Percentiles rank a stretch among this genome's conserved stretches.
Conservation (phyloP, 2,329 filamentous ascomycete genomes). For the Malbranchea cinnamomea region DNA sequence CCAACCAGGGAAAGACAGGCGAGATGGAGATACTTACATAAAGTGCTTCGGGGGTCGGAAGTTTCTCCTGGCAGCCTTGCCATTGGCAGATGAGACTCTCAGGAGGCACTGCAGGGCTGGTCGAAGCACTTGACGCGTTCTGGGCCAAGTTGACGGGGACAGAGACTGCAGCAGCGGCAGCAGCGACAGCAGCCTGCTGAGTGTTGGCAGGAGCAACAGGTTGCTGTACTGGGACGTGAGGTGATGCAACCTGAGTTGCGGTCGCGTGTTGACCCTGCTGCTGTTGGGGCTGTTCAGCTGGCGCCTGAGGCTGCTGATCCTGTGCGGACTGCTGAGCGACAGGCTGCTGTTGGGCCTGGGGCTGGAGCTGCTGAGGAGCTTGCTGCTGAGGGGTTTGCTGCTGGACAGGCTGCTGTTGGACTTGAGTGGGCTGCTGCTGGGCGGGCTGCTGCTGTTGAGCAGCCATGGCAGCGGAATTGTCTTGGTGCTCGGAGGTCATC, state of each 20-base stretch:
- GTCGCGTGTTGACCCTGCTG: constrained; percentile 13
- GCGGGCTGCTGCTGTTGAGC: constrained; percentile 8
- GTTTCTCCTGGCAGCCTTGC: constrained; percentile 47
- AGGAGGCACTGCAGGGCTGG: constrained; percentile 13
- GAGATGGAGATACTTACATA: constrained; percentile 35
- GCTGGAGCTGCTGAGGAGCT: constrained; percentile 8
- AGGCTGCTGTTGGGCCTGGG: constrained; percentile 8
- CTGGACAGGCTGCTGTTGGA: constrained; percentile 6
- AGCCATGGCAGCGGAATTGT: constrained; percentile 13
- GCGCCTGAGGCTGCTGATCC: constrained; percentile 10
- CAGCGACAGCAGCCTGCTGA: constrained; percentile 18
- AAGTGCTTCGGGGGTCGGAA: constrained; percentile 42
- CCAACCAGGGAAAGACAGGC: constrained; percentile 6
- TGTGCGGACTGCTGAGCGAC: constrained; percentile 1
- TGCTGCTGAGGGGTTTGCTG: constrained; percentile 9
- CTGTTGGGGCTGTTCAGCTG: constrained; percentile 11
- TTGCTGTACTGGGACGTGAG: no score
- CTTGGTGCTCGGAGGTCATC: constrained; percentile 28
- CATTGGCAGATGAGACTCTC: constrained; percentile 42
- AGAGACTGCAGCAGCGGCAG: constrained; percentile 23
- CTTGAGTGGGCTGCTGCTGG: constrained; percentile 2
- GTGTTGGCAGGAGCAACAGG: constrained; percentile 21
- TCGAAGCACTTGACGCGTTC: constrained; percentile 16
- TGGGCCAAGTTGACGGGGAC: constrained; percentile 11
- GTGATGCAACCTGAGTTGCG: no score